Evolutionary conservation across 2,329 filamentous ascomycete genomes (phyloP), one percentile per base, ranked within the genome.

Genomic region (Trichoderma polysporum): DNA sequence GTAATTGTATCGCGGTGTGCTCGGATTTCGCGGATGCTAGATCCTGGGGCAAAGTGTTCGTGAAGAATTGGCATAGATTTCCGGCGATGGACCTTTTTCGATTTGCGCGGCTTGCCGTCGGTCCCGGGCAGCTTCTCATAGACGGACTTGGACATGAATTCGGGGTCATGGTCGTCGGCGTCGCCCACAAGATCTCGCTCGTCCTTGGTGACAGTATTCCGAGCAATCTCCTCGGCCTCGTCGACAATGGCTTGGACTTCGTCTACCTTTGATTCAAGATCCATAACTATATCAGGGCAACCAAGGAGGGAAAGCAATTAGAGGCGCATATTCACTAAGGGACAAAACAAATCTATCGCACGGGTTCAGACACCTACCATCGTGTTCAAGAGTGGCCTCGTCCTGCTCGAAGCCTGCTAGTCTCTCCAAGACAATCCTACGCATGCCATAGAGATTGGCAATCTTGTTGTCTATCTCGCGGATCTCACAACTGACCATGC

Each of bases 381-480:
- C 94, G 77, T 95, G 92, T 80, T 98, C 95, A 68, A 98, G 81
- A 69, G 97, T 83, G 45, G 91, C 87, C 79, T 99, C 95, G 74
- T 98, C 94, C 77, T 94, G 90, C 79, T 99, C 95, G 69, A 98
- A 81, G 2, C 86, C 88, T 1, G 94, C 94, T 71, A 99, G 79
- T 69, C 95, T 86, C 65, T 97, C 93, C 66, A 99, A 79, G 53
- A 98, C 91, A 69, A 97, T 96, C 75, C 90, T 91, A 71, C 95
- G 90, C 93, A 98, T 97, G 69, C 88, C 92, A 72, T 93, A 90
- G 64, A 99, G 83, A 77, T 98, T 98, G 68, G 92, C 88, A 70
- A 99, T 94, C 79, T 98, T 99, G 80, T 91, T 94, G 80, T 99
- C 95, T 69, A 99, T 97, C 75, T 99, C 95, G 68, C 89, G 88